Conservation (phyloP, 163 green algal species). For the Chloromonas sp. region DNA sequence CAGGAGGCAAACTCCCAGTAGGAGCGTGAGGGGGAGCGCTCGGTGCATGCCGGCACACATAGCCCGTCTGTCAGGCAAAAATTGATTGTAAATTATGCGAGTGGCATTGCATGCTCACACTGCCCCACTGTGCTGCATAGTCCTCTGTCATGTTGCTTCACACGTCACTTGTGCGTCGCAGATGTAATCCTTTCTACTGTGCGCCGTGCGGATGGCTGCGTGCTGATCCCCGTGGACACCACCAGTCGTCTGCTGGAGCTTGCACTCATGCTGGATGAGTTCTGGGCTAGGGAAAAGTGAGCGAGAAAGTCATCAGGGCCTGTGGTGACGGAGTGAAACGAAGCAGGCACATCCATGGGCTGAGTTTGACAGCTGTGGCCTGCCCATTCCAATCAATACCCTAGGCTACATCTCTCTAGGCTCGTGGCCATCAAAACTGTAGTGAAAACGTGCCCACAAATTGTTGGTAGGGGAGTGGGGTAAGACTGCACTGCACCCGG, state of each 20-base stretch:
- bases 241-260: slow-evolving; percentile 86
- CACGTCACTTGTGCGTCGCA: slow-evolving; percentile 6
- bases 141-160: not conserved
- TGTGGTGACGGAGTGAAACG: not conserved
- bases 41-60: too few species aligned
- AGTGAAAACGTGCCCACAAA: too few species aligned
- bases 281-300: slow-evolving; percentile 56
- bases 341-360: not conserved
- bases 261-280: slow-evolving; percentile 75
- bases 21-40: too few species aligned
- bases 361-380: not conserved
- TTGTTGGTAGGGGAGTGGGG: too few species aligned
- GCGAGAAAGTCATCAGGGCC: not conserved
- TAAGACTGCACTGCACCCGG: too few species aligned
- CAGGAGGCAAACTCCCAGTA: too few species aligned
- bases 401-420: too few species aligned
- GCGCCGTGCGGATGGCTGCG: slow-evolving; percentile 61
- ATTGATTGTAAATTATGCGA: too few species aligned
- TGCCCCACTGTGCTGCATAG: not conserved
- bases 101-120: too few species aligned
- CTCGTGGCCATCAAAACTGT: too few species aligned
- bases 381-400: too few species aligned
- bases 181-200: slow-evolving; percentile 63
- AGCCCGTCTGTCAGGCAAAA: too few species aligned
- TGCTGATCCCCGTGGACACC: slow-evolving; percentile 85